Base-by-base conservation (phyloP, 2,329 filamentous ascomycete species). In the Botryosphaeria dothidea region DNA sequence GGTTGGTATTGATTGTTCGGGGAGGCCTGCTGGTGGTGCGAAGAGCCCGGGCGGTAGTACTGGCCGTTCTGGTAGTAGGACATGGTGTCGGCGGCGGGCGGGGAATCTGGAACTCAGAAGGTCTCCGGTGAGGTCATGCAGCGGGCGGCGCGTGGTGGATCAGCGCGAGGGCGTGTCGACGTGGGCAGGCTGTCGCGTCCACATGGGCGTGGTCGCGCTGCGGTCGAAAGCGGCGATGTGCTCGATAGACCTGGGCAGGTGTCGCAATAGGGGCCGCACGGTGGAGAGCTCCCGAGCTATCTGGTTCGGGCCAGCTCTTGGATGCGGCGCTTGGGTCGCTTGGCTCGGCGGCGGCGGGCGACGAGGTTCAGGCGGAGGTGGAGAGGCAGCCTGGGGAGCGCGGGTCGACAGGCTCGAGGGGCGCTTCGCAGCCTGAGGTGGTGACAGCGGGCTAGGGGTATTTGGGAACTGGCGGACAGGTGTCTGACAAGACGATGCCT, bases 1-100 rank as follows among this genome's bases (percentile, higher is more conserved):
- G 79, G 79, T 63, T 75, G 74, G 65, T 78, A 76, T 49, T 73
- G 73, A 66, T n/a, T 43, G 68, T 68, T 52, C 77, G 67, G 49
- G 78, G 17, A 71, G 66, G 75, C 75, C 57, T 78, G 76, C 62
- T 72, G 77, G 65, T 78, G 76, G 65, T 79, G 80, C 46, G 78
- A 73, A 68, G 71, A 76, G 67, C 68, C 80, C 76, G 71, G 73
- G 68, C 71, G 79, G 75, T 77, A 83, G 80, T 83, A 80, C 68
- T 83, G 77, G 67, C 84, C 82, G 46, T 84, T 83, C 66, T 82
- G 82, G 73, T 87, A 84, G 74, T 86, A 83, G 68, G 85, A 82
- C 85, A 87, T 87, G 72, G 67, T 70, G 72, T 21, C 36, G 45
- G 49, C 13, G 49, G 6, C 27, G 41, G 41, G 46, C 49, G 29